Percentiles rank a stretch among this genome's conserved stretches.
Evolutionary conservation across 805 yeast genomes (phyloP).

Genomic region (Ascoidea rubescens): DNA sequence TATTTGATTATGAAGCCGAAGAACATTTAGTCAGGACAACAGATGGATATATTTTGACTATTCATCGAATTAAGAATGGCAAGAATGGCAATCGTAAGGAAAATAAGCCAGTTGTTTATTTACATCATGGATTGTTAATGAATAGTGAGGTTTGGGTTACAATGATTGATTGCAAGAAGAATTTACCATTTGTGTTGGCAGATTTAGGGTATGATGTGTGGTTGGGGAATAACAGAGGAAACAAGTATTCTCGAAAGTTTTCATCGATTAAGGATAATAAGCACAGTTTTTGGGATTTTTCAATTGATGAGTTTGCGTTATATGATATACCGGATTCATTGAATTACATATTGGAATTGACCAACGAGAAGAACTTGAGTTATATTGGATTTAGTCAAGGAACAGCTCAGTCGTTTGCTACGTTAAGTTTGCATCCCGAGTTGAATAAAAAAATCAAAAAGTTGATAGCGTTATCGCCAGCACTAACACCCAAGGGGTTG

Average conservation of each 20-base stretch:
- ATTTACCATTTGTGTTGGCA: slow-evolving; percentile 63
- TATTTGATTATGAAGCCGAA: slow-evolving; percentile 61
- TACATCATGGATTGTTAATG: slow-evolving; percentile 90
- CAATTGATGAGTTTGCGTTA: slow-evolving; percentile 82
- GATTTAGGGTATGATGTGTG: slow-evolving; percentile 88
- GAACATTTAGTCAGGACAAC: slow-evolving; percentile 65
- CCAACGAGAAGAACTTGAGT: slow-evolving; percentile 31
- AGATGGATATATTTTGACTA: slow-evolving; percentile 63
- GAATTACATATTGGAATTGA: slow-evolving; percentile 50
- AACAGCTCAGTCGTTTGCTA: slow-evolving; percentile 83
- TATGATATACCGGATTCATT: slow-evolving; percentile 81
- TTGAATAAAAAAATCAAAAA: slow-evolving; percentile 41
- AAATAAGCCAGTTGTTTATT: slow-evolving; percentile 43
- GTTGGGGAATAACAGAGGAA: slow-evolving; percentile 88
- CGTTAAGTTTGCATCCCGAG: slow-evolving; percentile 52
- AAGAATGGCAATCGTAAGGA: slow-evolving; percentile 11
- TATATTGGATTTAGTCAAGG: slow-evolving; percentile 92
- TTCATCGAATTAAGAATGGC: slow-evolving; percentile 35
- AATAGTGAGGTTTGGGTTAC: slow-evolving; percentile 70
- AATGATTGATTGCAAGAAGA: slow-evolving; percentile 22
- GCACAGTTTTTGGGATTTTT: slow-evolving; percentile 70
- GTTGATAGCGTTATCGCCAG: slow-evolving; percentile 83
- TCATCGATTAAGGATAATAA: slow-evolving; percentile 25
- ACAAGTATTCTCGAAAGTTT: slow-evolving; percentile 84
- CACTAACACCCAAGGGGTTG: slow-evolving; percentile 82